Conservation (phyloP, 1,284 basidiomycete genomes). For the Cystobasidium sp. region DNA sequence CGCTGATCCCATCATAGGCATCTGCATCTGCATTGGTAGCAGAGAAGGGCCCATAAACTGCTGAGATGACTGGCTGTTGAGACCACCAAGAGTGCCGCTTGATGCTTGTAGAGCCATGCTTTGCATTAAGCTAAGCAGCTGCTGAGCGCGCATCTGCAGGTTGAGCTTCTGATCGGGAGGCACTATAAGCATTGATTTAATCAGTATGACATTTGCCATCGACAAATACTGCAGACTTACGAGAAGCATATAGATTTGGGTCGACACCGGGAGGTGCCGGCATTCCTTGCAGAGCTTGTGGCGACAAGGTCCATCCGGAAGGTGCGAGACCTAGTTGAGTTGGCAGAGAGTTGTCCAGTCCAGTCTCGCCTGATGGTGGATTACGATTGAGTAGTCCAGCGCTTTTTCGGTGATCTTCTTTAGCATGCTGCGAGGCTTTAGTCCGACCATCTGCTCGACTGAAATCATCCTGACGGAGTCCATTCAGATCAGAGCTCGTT, state of each 20-base stretch:
- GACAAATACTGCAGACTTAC: background rate
- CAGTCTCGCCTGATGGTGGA: background rate
- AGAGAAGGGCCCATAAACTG: background rate
- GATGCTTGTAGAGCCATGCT: constrained; percentile 38
- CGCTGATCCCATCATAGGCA: constrained; percentile 28
- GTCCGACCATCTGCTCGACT: no score
- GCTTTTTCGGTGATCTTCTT: no score
- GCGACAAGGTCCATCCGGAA: constrained; percentile 14
- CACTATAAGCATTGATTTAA: background rate
- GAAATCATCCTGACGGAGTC: no score
- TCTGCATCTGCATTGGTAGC: constrained; percentile 1
- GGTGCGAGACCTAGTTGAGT: no score
- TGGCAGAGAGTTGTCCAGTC: background rate
- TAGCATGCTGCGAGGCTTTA: no score
- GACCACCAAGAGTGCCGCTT: background rate
- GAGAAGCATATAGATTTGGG: constrained; percentile 33
- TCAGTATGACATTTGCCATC: background rate
- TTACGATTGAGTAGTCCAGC: no score
- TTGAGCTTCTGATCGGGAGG: constrained; percentile 39
- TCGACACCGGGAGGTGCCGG: constrained; percentile 38
- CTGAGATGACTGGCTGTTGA: background rate
- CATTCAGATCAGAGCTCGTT: no score
- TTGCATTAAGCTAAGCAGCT: constrained; percentile 37
- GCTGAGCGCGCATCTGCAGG: constrained; percentile 34
- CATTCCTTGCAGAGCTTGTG: constrained; percentile 22